A percentile compares a stretch with the other conserved stretches of the same genome.
phyloP scores from a whole-genome alignment of 1,284 basidiomycete species.

The Apiotrichum gamsii region DNA sequence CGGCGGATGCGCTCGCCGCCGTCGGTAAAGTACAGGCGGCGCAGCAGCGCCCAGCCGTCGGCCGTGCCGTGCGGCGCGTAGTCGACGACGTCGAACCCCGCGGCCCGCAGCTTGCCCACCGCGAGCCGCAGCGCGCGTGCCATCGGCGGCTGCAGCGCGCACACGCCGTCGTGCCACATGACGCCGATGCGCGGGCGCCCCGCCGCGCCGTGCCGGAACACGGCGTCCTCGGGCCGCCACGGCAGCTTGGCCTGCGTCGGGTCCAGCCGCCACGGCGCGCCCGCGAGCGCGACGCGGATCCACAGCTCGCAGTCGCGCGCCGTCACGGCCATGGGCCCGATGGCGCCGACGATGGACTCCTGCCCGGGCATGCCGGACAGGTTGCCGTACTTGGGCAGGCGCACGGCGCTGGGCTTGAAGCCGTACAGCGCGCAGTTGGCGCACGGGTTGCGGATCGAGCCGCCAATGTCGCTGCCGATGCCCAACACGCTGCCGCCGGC shows the following conservation, averaged over 20 bases:
- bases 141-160: conserved; percentile 39
- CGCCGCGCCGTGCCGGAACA: conserved; percentile 5
- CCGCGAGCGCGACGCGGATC: conserved; percentile 28
- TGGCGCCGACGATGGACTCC: conserved; percentile 31
- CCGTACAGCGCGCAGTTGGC: conserved; percentile 36
- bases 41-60: conserved; percentile 27
- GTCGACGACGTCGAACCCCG: conserved; percentile 27
- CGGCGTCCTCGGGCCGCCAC: conserved; percentile 15
- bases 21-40: conserved; percentile 36
- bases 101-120: conserved; percentile 22
- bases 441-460: conserved; percentile 30
- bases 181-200: conserved; percentile 35
- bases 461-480: conserved; percentile 48
- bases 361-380: conserved; percentile 32
- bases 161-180: conserved; percentile 40
- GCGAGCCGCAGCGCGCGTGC: conserved; percentile 32
- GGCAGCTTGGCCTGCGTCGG: conserved; percentile 26
- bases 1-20: conserved; percentile 26
- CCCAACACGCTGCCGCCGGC: conserved; percentile 17
- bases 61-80: conserved; percentile 18
- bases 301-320: conserved; percentile 32
- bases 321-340: conserved; percentile 38
- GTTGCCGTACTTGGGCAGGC: conserved; percentile 38
- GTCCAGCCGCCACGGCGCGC: conserved; percentile 36
- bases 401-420: conserved; percentile 34